Base-by-base conservation (phyloP, 768 basidiomycete genomes). In the Tricholoma furcatifolium region DNA sequence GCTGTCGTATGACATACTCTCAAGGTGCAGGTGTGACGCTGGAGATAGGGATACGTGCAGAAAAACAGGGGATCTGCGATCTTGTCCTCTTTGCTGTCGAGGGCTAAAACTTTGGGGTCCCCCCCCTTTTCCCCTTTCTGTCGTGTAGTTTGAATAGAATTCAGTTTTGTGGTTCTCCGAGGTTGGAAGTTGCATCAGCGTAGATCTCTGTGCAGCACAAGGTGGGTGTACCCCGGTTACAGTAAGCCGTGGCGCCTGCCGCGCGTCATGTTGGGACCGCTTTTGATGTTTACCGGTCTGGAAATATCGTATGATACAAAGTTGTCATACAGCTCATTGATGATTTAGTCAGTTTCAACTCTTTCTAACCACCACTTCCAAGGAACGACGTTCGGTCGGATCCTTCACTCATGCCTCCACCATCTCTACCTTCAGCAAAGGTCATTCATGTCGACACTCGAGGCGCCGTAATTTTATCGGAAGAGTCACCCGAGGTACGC, bases 391-490 rank as follows among this genome's bases (percentile, higher is more conserved):
- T 50, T 27, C 34, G 40, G 49, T 49, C 45, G 44, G 46, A 50
- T 53, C 11, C 41, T 50, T 23, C 30, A 48, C 24, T 48, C 20
- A 75, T 80, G 76, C 65, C 76, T 62, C 71, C 74, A 32, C 83
- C 87, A 35, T 79, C 87, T 40, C 74, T 96, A 53, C 94, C 94
- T 36, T 81, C 83, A 32, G 84, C 91, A 30, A 87, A 83, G 69
- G 85, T 91, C 47, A 96, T 98, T 65, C 91, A 92, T 68, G 95
- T 98, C 63, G 93, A 97, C 62, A 97, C 93, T 23, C 83, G 92
- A 58, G 95, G 95, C 14, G 95, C 95, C 14, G 79, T 96, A 53
- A 97, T 98, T 58, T 77, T 98, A 34, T 84, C 89, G 43, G 94
- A 97, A 70, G 94, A 94, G 66, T 97, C 95, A 3, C 92, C 91